Conservation (phyloP, 2,329 filamentous ascomycete genomes). For the Alternaria incomplexa region DNA sequence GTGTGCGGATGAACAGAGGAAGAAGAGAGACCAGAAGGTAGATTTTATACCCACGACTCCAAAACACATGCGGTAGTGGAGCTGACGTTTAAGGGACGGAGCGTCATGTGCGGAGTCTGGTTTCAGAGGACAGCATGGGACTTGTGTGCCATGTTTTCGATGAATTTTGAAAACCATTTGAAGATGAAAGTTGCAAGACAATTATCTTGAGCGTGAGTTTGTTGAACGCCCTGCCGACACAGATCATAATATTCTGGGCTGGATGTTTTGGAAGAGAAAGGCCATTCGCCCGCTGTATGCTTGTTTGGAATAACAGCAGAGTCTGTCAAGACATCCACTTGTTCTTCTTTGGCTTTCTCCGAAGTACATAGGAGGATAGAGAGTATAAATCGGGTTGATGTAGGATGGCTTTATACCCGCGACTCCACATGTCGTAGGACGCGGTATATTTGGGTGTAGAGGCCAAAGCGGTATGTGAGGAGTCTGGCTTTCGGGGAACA, state of each 20-base stretch:
- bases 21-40: neutral
- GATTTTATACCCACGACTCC: neutral
- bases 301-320: neutral
- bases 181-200: neutral
- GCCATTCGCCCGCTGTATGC: neutral
- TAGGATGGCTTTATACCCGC: neutral
- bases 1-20: neutral
- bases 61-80: neutral
- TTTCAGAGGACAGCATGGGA: neutral
- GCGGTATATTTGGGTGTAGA: accelerated
- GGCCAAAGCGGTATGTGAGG: neutral
- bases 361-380: neutral
- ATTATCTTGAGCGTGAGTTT: neutral
- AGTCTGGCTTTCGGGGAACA: neutral
- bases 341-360: too few species aligned
- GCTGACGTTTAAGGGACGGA: accelerated
- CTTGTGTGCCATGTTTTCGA: too few species aligned
- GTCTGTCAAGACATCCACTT: too few species aligned
- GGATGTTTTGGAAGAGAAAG: neutral
- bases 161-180: neutral
- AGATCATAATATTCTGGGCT: neutral
- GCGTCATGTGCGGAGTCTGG: neutral
- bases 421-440: neutral
- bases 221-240: neutral
- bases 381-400: neutral